Conservation (phyloP, 805 yeast species). For the Schwanniomyces polymorphus region DNA sequence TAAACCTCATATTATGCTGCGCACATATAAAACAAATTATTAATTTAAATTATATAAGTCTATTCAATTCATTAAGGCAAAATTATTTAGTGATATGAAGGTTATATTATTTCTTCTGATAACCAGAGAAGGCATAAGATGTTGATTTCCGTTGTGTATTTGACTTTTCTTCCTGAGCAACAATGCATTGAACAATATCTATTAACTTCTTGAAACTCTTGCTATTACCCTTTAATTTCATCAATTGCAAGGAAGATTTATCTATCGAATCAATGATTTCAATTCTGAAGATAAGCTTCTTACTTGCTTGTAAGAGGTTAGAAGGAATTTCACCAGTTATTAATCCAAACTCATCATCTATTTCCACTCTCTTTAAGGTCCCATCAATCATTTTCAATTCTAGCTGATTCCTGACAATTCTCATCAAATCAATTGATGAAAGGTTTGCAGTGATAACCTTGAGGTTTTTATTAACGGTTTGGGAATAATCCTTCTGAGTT, state of each 20-base stretch:
- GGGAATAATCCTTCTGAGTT: not conserved
- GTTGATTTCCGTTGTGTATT: conserved; percentile 8
- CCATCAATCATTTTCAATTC: conserved; percentile 52
- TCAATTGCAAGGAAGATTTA: conserved; percentile 40
- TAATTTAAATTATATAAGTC: not conserved
- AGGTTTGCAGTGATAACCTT: conserved; percentile 34
- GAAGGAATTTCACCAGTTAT: conserved; percentile 51
- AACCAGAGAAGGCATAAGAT: conserved; percentile 10
- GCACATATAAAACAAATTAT: not conserved
- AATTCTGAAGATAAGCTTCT: conserved; percentile 48
- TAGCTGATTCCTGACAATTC: conserved; percentile 40
- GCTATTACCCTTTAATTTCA: conserved; percentile 45
- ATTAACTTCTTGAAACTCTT: conserved; percentile 45
- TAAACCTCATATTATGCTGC: not conserved
- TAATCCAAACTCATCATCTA: conserved; percentile 43
- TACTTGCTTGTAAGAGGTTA: conserved; percentile 44
- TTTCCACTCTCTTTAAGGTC: conserved; percentile 39
- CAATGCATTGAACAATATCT: conserved; percentile 43
- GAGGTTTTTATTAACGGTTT: conserved; percentile 19
- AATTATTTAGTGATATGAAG: not conserved
- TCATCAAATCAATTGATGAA: conserved; percentile 27
- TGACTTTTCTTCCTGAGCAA: conserved; percentile 42
- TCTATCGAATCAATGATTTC: conserved; percentile 38
- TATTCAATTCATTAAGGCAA: not conserved
- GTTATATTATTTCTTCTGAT: not conserved